These are phyloP conservation scores for Salix suchowensis DNA, from an alignment of 345 rosid species.

Conservation along the genomic window DNA sequence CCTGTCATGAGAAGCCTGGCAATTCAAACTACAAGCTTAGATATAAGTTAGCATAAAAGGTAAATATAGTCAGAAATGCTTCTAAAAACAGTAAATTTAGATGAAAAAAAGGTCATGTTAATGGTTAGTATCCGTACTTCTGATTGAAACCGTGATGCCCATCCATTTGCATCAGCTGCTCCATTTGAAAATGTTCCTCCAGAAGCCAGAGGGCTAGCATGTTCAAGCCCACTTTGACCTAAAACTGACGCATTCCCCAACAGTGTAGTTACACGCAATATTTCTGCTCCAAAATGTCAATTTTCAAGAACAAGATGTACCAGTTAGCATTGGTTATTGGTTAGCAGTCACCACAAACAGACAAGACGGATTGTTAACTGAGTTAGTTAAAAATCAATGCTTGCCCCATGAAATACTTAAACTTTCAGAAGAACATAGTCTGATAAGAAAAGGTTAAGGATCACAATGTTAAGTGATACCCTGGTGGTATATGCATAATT, in stretches of 20 bases:
- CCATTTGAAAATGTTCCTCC: slow-evolving; percentile 92
- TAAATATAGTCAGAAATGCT: slow-evolving; percentile 52
- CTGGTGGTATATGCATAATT: neutral
- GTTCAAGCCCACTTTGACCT: slow-evolving; percentile 97
- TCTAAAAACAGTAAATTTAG: slow-evolving; percentile 54
- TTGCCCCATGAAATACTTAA: slow-evolving; percentile 24
- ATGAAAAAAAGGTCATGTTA: slow-evolving; percentile 81
- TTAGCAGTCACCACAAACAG: slow-evolving; percentile 57
- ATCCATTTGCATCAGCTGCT: slow-evolving; percentile 87
- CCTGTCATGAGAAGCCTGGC: slow-evolving; percentile 36
- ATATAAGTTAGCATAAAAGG: slow-evolving; percentile 48
- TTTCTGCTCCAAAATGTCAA: slow-evolving; percentile 98
- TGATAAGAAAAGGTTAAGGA: slow-evolving; percentile 19
- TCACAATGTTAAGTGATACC: slow-evolving; percentile 5
- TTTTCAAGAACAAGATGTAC: slow-evolving; percentile 93
- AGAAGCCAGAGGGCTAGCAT: slow-evolving; percentile 83
- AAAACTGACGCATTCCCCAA: slow-evolving; percentile 99
- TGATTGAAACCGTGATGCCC: slow-evolving; percentile 94
- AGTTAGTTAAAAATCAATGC: slow-evolving; percentile 45
- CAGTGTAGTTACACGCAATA: slow-evolving; percentile 94
- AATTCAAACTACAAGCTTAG: slow-evolving; percentile 41
- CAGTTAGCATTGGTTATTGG: slow-evolving; percentile 80
- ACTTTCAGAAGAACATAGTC: slow-evolving; percentile 18
- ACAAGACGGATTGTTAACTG: slow-evolving; percentile 48
- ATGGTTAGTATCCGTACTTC: slow-evolving; percentile 98